These are phyloP conservation scores for Groenewaldozyma tartarivorans DNA, from an alignment of 805 yeast species.

Conservation along the genomic window DNA sequence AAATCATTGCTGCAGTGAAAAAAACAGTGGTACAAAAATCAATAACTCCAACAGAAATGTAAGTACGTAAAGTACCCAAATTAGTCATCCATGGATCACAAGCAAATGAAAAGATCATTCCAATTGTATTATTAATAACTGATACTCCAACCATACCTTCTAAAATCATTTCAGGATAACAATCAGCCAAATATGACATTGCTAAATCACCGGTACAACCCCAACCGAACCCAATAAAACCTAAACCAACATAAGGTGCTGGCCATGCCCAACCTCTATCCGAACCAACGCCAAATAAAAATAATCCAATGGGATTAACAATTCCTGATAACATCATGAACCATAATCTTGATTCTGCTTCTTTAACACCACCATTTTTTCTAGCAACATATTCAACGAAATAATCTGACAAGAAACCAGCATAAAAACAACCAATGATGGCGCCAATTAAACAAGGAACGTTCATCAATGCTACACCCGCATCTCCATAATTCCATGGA, in stretches of 20 bases:
- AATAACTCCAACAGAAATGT: conserved; percentile 48
- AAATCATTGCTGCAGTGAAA: conserved; percentile 44
- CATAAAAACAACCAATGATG: conserved; percentile 37
- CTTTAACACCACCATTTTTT: conserved; percentile 10
- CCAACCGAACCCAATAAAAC: conserved; percentile 45
- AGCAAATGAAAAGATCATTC: conserved; percentile 53
- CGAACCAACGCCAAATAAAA: conserved; percentile 58
- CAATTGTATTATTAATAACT: conserved; percentile 48
- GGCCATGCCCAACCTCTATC: conserved; percentile 46
- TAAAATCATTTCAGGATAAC: conserved; percentile 43
- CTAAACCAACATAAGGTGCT: conserved; percentile 45
- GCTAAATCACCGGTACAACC: conserved; percentile 53
- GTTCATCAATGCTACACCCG: conserved; percentile 67
- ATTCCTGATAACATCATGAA: conserved; percentile 37
- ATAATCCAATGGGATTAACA: conserved; percentile 44
- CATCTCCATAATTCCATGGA: conserved; percentile 58
- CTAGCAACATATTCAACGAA: conserved; percentile 36
- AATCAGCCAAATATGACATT: conserved; percentile 46
- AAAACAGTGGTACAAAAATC: conserved; percentile 43
- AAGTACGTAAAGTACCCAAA: conserved; percentile 45
- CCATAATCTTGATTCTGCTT: conserved; percentile 50
- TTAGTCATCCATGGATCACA: conserved; percentile 50
- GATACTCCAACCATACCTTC: conserved; percentile 53
- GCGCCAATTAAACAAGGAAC: conserved; percentile 54
- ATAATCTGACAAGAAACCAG: conserved; percentile 44